A percentile compares a stretch with the other conserved stretches of the same genome.
These are phyloP conservation scores for Chlorella ohadii DNA, from an alignment of 139 green algal species.

Conservation along the genomic window DNA sequence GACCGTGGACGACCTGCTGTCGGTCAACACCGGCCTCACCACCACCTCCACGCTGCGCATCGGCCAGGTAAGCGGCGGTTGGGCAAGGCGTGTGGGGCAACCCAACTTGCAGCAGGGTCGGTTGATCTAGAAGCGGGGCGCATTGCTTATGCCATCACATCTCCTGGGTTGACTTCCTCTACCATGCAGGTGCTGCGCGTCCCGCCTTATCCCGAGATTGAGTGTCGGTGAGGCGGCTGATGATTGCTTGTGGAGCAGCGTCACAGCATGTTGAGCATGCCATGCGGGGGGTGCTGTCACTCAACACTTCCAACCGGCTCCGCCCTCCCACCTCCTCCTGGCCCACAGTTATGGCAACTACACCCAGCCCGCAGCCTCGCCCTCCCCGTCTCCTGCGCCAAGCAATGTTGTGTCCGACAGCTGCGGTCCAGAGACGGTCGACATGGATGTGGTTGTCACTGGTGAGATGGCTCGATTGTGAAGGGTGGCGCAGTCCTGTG, in stretches of 20 bases:
- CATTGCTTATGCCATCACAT: too few species aligned
- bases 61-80: background rate
- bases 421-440: background rate
- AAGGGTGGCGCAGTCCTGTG: background rate
- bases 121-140: too few species aligned
- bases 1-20: conserved; percentile 15
- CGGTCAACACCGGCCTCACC: conserved; percentile 29
- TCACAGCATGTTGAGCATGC: too few species aligned
- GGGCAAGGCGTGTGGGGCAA: background rate
- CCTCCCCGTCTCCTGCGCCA: background rate
- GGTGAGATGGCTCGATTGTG: background rate
- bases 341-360: background rate
- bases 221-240: background rate
- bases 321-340: too few species aligned
- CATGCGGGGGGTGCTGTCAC: too few species aligned
- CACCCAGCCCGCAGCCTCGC: background rate
- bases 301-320: too few species aligned
- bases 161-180: too few species aligned
- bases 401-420: background rate
- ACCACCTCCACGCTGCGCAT: background rate
- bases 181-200: background rate
- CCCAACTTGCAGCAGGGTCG: too few species aligned
- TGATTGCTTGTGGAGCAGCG: too few species aligned
- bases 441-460: background rate
- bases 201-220: background rate